Evolutionary conservation across 345 rosid species (phyloP), one percentile per base, ranked within the genome.

Genomic region (Citrus glauca): DNA sequence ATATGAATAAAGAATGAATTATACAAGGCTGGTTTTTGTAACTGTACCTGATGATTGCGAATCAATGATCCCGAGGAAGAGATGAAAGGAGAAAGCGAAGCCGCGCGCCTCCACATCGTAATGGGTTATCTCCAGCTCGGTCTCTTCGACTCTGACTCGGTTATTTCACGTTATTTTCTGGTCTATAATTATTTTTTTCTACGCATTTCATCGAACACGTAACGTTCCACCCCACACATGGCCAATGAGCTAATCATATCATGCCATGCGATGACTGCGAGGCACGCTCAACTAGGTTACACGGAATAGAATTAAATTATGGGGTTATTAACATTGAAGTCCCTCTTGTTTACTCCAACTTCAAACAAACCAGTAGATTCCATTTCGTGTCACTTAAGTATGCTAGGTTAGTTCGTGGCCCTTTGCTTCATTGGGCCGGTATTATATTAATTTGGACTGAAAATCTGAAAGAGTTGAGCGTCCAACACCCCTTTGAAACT

Each of bases 101-200:
- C 84, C 72, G 89, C 86, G 86, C 97, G 91, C 89, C 91, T 92
- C 98, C 92, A 91, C 98, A 95, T 74, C 13, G 66, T 25, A 64
- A 37, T 75, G 48, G 30, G 33, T 48, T 91, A 75, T 85, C 77
- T 70, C 60, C 17, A 67, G 67, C 22, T 77, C 38, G 56, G 28
- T 56, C 69, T 35, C 69, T 75, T 9, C 59, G 67, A 24, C 76
- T 65, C 61, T 55, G 27, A 22, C 77, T 32, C 33, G 42, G 22
- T 37, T 77, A 53, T 22, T 48, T 83, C 42, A 48, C 27, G 5
- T n/a, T 38, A 61, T 35, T 19, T 40, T 60, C 72, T 17, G 40
- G 73, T 40, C 57, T 71, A n/a, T 59, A 68, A 71, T 79, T 32
- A 0, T 32, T 32, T 78, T 73, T 80, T 69, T 28, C 64, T 79